Evolutionary conservation across 2,329 filamentous ascomycete species (phyloP), one percentile per base, ranked within the genome.

Genomic region (Pseudopithomyces chartarum): DNA sequence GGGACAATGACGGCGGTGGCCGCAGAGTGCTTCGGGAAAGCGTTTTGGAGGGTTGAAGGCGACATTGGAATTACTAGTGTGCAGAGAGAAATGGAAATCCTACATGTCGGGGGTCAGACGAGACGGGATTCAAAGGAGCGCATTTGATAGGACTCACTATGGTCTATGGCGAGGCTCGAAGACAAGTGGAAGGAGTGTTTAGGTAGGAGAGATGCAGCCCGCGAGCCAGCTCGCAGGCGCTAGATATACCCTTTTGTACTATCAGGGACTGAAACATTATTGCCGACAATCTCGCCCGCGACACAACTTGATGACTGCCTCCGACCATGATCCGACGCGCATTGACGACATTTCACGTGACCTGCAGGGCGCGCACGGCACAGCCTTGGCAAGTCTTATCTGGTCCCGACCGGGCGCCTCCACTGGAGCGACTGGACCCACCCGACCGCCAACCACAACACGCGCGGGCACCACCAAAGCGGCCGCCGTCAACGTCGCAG

Each of bases 1-100:
- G 91, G 91, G 47, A 95, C 82, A 71, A 95, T 90, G 74, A 95
- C 80, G 58, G 91, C 91, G 13, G 84, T 82, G 19, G 81, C 75
- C 54, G 79, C 66, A 22, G 81, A 81, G 57, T 78, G 76, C 39
- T 77, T 73, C 19, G 83, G 81, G 73, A 89, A 84, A 56, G 84
- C 81, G 65, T 81, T 84, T 54, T 82, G 78, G 34, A 89, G 80
- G 20, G 86, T 89, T 23, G 86, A 87, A 12, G 71, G 65, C 60
- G 82, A 73, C 82, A 85, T 85, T 63, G 64, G 2, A n/a, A 20
- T 46, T 40, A 32, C 57, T 53, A 54, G 26, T 19, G 13, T 56
- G 45, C 19, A 19, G 15, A 29, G 29, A 53, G 49, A 40, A 43
- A 36, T 26, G 26, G 36, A 55, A 19, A 26, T 45, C 32, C 50